Conservation (phyloP, 2,329 filamentous ascomycete species). For the Coleophoma cylindrospora region DNA sequence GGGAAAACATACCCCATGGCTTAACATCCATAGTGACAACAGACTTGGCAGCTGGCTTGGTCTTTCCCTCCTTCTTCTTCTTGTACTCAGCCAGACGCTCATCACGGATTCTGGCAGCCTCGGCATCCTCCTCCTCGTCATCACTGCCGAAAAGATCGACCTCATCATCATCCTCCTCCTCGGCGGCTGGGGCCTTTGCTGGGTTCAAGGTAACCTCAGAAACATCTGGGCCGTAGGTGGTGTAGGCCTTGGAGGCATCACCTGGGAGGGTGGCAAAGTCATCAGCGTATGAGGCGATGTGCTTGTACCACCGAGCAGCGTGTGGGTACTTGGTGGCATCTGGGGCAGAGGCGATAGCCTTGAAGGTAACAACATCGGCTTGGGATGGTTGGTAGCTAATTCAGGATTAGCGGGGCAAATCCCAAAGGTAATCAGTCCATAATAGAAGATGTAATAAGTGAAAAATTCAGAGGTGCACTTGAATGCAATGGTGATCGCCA, state of each 20-base stretch:
- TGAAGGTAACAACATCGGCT: slow-evolving; percentile 94
- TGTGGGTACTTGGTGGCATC: slow-evolving; percentile 85
- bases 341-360: slow-evolving; percentile 74
- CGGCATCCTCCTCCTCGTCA: slow-evolving; percentile 89
- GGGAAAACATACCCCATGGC: slow-evolving; percentile 75
- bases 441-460: slow-evolving; percentile 12
- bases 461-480: slow-evolving; percentile 69
- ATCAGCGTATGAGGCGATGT: slow-evolving; percentile 87
- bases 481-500: slow-evolving; percentile 73
- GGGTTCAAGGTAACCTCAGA: slow-evolving; percentile 76
- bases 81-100: slow-evolving; percentile 89
- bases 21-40: slow-evolving; percentile 95
- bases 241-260: slow-evolving; percentile 84
- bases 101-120: slow-evolving; percentile 78
- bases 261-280: slow-evolving; percentile 90
- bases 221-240: slow-evolving; percentile 84
- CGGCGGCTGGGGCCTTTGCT: slow-evolving; percentile 71
- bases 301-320: slow-evolving; percentile 98
- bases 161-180: slow-evolving; percentile 76
- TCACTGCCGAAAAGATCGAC: slow-evolving; percentile 92
- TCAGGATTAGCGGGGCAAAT: slow-evolving; percentile 17
- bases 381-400: slow-evolving; percentile 64
- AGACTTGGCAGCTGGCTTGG: slow-evolving; percentile 91
- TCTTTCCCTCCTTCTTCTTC: slow-evolving; percentile 94
- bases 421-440: slow-evolving; percentile 11